Evolutionary conservation across 805 yeast species (phyloP), one percentile per base, ranked within the genome.

Genomic region (Kazachstania kunashirensis): DNA sequence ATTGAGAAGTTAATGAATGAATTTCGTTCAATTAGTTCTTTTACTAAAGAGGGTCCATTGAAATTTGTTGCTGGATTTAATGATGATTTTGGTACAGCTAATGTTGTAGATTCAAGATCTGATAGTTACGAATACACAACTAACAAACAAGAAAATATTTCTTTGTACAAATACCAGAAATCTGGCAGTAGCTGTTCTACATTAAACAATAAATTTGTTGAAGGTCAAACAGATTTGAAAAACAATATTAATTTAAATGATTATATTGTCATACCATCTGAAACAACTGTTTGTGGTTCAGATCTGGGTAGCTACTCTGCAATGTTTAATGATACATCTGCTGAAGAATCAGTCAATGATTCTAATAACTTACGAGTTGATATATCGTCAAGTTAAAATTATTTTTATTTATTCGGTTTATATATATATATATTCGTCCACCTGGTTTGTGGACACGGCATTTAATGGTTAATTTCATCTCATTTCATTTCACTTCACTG

Each of bases 31-130:
- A 46, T 56, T 26, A 38, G 45, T 4, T 44, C 48, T 16, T 56
- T 56, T 33, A 52, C 57, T 6, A 44, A 37, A 7, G 45, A 46
- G 8, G 52, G 58, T 5, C 55, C 57, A 5, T 39, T 58, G 33
- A 36, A 43, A 14, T 24, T 34, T 14, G 59, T 57, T 11, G 49
- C 50, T 3, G 26, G 25, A 14, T 36, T 42, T n/a, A 18, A 37
- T 2, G 34, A 31, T 2, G 8, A 7, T 7, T n/a, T 26, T 14
- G 17, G 10, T n/a, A n/a, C n/a, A n/a, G n/a, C n/a, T n/a, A n/a
- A n/a, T n/a, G n/a, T n/a, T n/a, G n/a, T n/a, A n/a, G n/a, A n/a
- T n/a, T n/a, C n/a, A n/a, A n/a, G n/a, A n/a, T n/a, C n/a, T n/a
- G n/a, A n/a, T n/a, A n/a, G n/a, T 10, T 20, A 20, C 23, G 23